Evolutionary conservation across 345 rosid genomes (phyloP), one percentile per base, ranked within the genome.

Genomic region (Populus davidiana): DNA sequence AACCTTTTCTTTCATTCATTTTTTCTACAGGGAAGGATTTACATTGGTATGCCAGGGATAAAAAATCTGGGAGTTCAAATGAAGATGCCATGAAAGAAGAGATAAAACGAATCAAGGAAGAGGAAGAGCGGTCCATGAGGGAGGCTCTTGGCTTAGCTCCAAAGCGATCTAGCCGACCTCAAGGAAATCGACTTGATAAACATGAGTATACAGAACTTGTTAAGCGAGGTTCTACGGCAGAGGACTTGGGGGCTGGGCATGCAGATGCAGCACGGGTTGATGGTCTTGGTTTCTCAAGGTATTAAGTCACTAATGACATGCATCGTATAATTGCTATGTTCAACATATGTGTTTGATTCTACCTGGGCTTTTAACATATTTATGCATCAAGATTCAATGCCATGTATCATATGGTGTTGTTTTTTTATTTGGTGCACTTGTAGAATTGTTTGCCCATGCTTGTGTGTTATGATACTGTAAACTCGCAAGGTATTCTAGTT

Each of bases 61-160:
- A 92, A 77, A 87, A 86, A 9, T 66, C 88, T 7, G 77, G 44
- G 80, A 66, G 80, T 75, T 83, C 92, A 71, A 77, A 82, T 61
- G 33, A 76, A 18, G 96, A 93, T 72, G 97, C 94, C 70, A 70
- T 90, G 29, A 92, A 91, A 85, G 99, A 92, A 65, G 99, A 96
- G 90, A 91, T 93, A 75, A 85, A 83, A 81, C 89, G 97, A 83
- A 82, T 96, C 41, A 93, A 96, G 80, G 99, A 96, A 83, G 91
- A 96, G 82, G 98, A 93, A 88, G 98, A 96, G 79, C 98, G 92
- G 76, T 90, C 96, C 82, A 93, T 96, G 99, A 92, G 97, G 88
- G 99, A 93, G 85, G 98, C 97, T 73, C 94, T 96, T 79, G 99
- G 99, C 33, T 85, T 93, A 82, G 99, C 97, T 75, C 97, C 99